Base-by-base conservation (phyloP, 2,329 filamentous ascomycete genomes). In the Arachnopeziza araneosa region DNA sequence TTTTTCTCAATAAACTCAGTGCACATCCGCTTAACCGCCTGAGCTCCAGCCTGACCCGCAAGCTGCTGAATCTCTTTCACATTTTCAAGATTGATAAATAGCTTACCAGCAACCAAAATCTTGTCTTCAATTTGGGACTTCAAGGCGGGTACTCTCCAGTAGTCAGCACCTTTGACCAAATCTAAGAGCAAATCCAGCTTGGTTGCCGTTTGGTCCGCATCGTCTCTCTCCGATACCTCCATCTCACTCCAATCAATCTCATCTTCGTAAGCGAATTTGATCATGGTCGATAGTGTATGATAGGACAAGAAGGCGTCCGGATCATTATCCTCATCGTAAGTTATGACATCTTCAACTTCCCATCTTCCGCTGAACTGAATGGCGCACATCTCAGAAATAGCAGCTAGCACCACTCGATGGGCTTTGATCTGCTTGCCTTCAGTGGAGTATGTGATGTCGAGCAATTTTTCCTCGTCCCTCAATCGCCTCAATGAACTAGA, bases 121-220 rank as follows among this genome's bases (percentile, higher is more conserved):
- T 58, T 67, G 3, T 53, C 51, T 58, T 71, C 66, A 2, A 64
- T 62, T 52, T 66, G 51, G 26, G 61, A 63, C 10, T 57, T 59
- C 51, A 70, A 51, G 0, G 63, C 54, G 0, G 57, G 51, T 30
- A 69, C 67, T 6, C 61, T 4, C 64, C 64, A 69, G 24, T 60
- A 68, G 48, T 69, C 61, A 1, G 68, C 65, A 2, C 67, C 68
- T 51, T 64, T 63, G 50, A 60, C 63, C 2, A 70, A 50, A 59
- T 70, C 60, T 1, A 71, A 54, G 1, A 71, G 63, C 32, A 65
- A 26, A 12, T 64, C 51, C 0, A 69, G 60, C 58, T 70, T 71
- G 5, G 19, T n/a, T 1, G 56, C 57, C 19, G 52, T 67, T 0
- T 48, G 22, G 1, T 63, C 58, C 8, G 26, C 24, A 52, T 62